Evolutionary conservation across 108 stramenopile species (phyloP).

Genomic region (Cyclotella distinguenda): DNA sequence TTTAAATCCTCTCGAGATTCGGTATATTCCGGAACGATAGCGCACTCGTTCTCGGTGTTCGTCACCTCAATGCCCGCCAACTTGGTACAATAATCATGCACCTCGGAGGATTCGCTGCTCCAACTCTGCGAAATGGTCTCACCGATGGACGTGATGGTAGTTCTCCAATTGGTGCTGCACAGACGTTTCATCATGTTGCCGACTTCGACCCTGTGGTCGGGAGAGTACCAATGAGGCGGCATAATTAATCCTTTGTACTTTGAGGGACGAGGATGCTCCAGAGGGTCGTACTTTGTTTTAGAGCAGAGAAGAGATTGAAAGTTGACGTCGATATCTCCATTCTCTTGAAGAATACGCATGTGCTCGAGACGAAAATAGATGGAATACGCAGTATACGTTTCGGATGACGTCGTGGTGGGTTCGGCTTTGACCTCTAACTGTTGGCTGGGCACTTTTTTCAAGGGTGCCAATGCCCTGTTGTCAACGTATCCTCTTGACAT

Average conservation of each 20-base stretch:
- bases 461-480: neutral
- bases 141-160: neutral
- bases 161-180: neutral
- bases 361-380: conserved; percentile 9
- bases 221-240: conserved; percentile 2
- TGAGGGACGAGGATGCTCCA: conserved; percentile 10
- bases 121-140: neutral
- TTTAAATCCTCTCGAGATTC: neutral
- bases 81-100: neutral
- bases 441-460: neutral
- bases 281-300: neutral
- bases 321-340: neutral
- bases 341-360: conserved; percentile 6
- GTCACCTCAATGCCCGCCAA: neutral
- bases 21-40: neutral
- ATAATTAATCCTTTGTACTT: conserved; percentile 1
- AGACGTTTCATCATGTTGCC: conserved; percentile 2
- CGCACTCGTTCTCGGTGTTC: neutral
- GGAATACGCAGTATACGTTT: neutral
- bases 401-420: neutral
- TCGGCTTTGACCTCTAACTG: neutral
- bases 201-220: neutral
- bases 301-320: neutral
- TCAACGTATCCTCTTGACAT: neutral
- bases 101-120: neutral